These are phyloP conservation scores for Prunus campanulata DNA, from an alignment of 306 rosid genomes.

Conservation along the genomic window DNA sequence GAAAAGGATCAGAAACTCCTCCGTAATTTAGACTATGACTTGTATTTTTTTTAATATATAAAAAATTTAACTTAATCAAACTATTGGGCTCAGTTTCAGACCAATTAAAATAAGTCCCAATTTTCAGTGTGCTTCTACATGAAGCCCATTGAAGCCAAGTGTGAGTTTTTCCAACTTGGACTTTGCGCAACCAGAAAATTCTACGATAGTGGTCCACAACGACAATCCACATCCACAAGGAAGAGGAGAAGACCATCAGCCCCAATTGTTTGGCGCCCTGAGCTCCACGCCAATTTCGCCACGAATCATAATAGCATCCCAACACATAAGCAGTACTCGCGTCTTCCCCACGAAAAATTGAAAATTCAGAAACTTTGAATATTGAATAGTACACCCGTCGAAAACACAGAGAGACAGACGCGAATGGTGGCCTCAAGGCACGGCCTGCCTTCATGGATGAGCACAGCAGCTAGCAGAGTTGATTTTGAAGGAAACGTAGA, in stretches of 20 bases:
- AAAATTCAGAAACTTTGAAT: background rate
- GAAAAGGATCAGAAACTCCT: fast-evolving
- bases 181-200: background rate
- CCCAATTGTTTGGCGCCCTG: slow-evolving; percentile 44
- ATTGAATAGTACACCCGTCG: background rate
- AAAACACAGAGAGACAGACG: background rate
- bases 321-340: background rate
- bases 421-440: slow-evolving; percentile 45
- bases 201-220: too few species aligned
- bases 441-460: slow-evolving; percentile 43
- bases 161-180: too few species aligned
- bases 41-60: too few species aligned
- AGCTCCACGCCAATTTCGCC: slow-evolving; percentile 34
- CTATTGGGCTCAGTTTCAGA: background rate
- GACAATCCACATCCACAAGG: background rate
- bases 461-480: slow-evolving; percentile 37
- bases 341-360: background rate
- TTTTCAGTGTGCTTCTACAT: background rate
- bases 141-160: background rate
- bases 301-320: slow-evolving; percentile 34
- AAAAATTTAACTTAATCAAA: too few species aligned
- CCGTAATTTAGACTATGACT: too few species aligned
- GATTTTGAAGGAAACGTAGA: slow-evolving; percentile 39
- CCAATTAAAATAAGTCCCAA: background rate
- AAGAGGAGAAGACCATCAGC: background rate